Base-by-base conservation (phyloP, 2,329 filamentous ascomycete species). In the Kalmusia sp. region DNA sequence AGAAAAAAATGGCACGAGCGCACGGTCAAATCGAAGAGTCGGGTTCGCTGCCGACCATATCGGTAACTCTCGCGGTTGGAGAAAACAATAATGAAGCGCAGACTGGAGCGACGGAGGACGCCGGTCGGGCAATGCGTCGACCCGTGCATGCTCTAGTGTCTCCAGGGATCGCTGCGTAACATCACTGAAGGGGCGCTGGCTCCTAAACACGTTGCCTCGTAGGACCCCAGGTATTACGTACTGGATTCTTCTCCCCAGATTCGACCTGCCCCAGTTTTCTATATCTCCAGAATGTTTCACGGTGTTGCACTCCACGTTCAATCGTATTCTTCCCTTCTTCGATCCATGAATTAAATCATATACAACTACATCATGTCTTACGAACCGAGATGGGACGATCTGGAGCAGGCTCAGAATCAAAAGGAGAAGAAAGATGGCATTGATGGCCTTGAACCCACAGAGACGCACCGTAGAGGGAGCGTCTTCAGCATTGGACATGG, bases 301-400 rank as follows among this genome's bases (percentile, higher is more conserved):
- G 19, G n/a, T 27, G 4, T 11, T 9, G 38, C 22, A 28, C 4
- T 11, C 38, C 19, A 38, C 19, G n/a, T 5, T 41, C n/a, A 12
- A 19, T 38, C 19, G 12, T 21, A 15, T 39, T 39, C 19, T 6
- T 21, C 15, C 21, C n/a, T 21, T 25, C 19, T 24, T 22, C 24
- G 11, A 5, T 38, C 14, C 24, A 48, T 52, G 43, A 22, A 25
- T 28, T 8, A n/a, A 11, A 6, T 34, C n/a, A 24, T 12, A 28
- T 1, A n/a, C 30, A 6, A 38, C 7, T 31, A 8, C 40, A 39
- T 19, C n/a, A 51, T 55, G 52, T 55, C 52, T 31, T 51, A 51
- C 48, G 52, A 55, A 51, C 43, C 52, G 25, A 55, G 44, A 22
- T 15, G 46, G 48, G 43, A 55, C n/a, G 15, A 33, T 12, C 30